These are phyloP conservation scores for Miamiensis avidus DNA, from an alignment of 169 alveolate genomes.

Conservation along the genomic window DNA sequence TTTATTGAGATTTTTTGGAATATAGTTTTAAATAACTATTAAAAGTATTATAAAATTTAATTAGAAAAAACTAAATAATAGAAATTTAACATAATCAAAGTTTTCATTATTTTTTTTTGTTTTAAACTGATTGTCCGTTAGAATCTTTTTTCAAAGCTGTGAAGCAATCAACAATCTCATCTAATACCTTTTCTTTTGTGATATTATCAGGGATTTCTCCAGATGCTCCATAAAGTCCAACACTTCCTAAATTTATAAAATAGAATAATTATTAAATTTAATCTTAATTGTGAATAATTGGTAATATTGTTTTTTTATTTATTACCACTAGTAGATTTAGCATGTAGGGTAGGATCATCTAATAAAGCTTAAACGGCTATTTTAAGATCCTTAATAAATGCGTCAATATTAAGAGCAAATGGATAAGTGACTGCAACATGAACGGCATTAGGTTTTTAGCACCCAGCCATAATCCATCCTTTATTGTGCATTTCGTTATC, in stretches of 20 bases:
- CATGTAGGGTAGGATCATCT: neutral
- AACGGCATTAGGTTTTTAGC: conserved; percentile 9
- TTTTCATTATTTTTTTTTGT: too few relatives aligned
- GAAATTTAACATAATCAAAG: too few relatives aligned
- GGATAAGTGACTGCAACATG: conserved; percentile 2
- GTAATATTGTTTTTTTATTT: too few relatives aligned
- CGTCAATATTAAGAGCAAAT: neutral
- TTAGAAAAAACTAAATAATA: too few relatives aligned
- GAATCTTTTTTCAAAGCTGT: too few relatives aligned
- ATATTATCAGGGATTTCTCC: conserved; percentile 8
- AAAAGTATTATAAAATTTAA: too few relatives aligned
- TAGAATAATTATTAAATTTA: too few relatives aligned
- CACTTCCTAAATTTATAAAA: neutral
- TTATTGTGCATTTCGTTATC: conserved; percentile 7
- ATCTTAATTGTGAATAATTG: too few relatives aligned
- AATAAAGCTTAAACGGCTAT: neutral
- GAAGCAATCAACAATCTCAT: conserved; percentile 1
- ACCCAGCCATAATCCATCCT: conserved; percentile 13
- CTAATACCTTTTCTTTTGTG: neutral
- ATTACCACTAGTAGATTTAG: too few relatives aligned
- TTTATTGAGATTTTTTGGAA: too few relatives aligned
- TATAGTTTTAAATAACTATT: too few relatives aligned
- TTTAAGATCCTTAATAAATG: conserved; percentile 12
- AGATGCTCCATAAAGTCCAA: conserved; percentile 16
- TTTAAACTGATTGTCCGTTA: too few relatives aligned